Percentiles rank a stretch among this genome's conserved stretches.
Evolutionary conservation across 108 stramenopile species (phyloP).

Genomic region (Hondaea fermentalgiana): DNA sequence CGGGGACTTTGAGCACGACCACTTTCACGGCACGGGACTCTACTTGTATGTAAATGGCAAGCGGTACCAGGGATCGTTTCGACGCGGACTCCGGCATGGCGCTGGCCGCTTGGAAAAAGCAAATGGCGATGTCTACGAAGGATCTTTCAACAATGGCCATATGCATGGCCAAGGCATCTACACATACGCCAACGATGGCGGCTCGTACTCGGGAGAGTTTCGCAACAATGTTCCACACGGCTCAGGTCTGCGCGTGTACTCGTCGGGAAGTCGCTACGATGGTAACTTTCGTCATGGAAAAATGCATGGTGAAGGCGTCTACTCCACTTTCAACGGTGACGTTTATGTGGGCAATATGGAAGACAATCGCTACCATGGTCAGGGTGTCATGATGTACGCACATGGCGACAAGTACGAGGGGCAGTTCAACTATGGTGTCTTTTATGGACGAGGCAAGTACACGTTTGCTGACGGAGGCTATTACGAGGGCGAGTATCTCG

Average conservation of each 20-base stretch:
- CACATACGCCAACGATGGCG: not conserved
- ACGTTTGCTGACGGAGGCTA: not conserved
- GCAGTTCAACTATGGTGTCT: not conserved
- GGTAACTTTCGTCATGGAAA: not conserved
- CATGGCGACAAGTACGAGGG: constrained; percentile 16
- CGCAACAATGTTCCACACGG: not conserved
- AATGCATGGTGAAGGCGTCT: constrained; percentile 11
- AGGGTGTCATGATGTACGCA: not conserved
- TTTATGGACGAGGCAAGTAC: not conserved
- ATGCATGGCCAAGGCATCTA: not conserved
- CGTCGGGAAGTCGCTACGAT: constrained; percentile 8
- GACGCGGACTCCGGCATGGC: not conserved
- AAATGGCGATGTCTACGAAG: not conserved
- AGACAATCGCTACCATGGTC: not conserved
- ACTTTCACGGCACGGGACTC: not conserved
- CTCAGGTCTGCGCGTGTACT: not conserved
- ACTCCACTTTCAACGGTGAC: not conserved
- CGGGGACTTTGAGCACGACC: not conserved
- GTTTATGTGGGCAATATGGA: not conserved
- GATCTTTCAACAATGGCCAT: not conserved
- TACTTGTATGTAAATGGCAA: not conserved
- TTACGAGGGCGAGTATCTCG: not conserved
- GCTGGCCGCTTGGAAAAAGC: not conserved
- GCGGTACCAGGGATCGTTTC: not conserved
- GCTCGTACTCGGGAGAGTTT: not conserved